Conservation (phyloP, 2,329 filamentous ascomycete species). For the Lasiodiplodia hormozganensis region DNA sequence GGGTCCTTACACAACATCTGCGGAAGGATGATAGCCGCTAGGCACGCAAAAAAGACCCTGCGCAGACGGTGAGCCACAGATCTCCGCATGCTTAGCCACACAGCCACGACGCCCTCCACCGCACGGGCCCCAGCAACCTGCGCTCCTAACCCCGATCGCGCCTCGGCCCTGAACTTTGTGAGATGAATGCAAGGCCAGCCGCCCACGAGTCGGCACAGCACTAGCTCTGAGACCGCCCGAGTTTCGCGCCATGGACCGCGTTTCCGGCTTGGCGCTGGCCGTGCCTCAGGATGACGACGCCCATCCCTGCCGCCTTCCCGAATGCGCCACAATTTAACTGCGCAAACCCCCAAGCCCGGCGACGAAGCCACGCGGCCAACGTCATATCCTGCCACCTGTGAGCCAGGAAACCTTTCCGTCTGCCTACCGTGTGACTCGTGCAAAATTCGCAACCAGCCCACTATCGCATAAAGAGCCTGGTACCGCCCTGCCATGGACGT, state of each 20-base stretch:
- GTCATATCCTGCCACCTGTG: constrained; percentile 5
- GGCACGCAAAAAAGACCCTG: not conserved
- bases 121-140: too few species aligned
- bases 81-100: constrained; percentile 11
- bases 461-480: not conserved
- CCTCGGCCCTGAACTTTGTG: not conserved
- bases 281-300: constrained; percentile 8
- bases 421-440: not conserved
- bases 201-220: not conserved
- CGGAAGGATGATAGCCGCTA: not conserved
- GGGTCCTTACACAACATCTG: not conserved
- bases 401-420: not conserved
- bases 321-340: constrained; percentile 16
- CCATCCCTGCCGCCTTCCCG: constrained; percentile 15
- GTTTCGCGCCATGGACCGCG: constrained; percentile 2
- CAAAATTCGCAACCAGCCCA: not conserved
- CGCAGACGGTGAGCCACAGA: not conserved
- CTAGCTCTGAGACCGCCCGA: not conserved
- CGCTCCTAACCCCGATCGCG: not conserved
- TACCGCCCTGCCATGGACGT: not conserved
- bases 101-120: not conserved
- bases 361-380: constrained; percentile 19
- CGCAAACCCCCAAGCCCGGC: not conserved
- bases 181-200: not conserved
- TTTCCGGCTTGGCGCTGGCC: constrained; percentile 6